Conservation (phyloP, 192 early-diverging fungal genomes). For the Backusella liffmaniae region DNA sequence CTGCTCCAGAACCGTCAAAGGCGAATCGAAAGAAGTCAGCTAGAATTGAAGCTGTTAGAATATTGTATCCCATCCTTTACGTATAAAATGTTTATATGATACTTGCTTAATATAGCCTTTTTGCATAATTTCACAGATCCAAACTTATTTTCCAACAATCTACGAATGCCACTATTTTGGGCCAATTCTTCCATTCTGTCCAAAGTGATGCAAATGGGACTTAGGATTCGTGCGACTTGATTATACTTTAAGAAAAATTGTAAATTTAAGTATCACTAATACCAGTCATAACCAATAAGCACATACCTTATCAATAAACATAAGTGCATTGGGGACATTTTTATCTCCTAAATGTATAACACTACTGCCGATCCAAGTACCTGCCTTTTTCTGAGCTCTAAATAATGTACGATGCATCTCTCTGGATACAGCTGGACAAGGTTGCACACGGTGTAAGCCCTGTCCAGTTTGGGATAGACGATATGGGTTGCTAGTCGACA, state of each 20-base stretch:
- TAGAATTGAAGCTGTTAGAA: conserved; percentile 28
- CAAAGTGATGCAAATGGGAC: conserved; percentile 78
- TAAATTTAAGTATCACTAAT: not conserved
- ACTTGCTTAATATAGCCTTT: conserved; percentile 60
- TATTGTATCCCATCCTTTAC: not conserved
- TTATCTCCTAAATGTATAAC: conserved; percentile 98
- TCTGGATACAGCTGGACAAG: conserved; percentile 77
- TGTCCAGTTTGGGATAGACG: conserved; percentile 95
- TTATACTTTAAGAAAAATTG: conserved; percentile 67
- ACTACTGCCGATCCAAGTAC: conserved; percentile 91
- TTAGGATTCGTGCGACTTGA: conserved; percentile 94
- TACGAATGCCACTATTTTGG: conserved; percentile 54
- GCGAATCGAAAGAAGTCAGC: conserved; percentile 94
- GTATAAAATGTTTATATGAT: not conserved
- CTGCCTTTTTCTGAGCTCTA: conserved; percentile 79
- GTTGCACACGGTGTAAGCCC: conserved; percentile 93
- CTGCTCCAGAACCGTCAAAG: conserved; percentile 96
- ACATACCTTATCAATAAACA: conserved; percentile 89
- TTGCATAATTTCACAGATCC: conserved; percentile 58
- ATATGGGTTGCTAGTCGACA: conserved; percentile 71
- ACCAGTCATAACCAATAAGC: not conserved
- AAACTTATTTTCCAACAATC: conserved; percentile 73
- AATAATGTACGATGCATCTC: conserved; percentile 90
- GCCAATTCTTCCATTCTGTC: conserved; percentile 65
- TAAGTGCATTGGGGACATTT: conserved; percentile 97